Evolutionary conservation across 148 eudicot genomes (phyloP), one percentile per base, ranked within the genome.

Genomic region (Linanthus parryae): DNA sequence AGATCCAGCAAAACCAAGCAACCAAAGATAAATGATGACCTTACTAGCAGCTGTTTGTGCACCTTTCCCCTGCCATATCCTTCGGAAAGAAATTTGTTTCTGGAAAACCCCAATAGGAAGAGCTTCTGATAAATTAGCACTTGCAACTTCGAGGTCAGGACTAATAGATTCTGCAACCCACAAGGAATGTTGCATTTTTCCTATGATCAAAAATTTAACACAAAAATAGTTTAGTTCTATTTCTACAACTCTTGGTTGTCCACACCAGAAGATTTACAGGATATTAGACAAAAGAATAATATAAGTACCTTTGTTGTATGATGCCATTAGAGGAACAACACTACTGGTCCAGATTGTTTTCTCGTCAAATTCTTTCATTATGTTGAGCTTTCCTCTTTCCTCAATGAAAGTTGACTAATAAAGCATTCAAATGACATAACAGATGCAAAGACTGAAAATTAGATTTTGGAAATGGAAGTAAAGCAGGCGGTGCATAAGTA

Each of bases 271-370:
- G n/a, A n/a, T n/a, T n/a, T n/a, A n/a, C n/a, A n/a, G n/a, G n/a
- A n/a, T n/a, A n/a, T n/a, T n/a, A n/a, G n/a, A n/a, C n/a, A n/a
- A n/a, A n/a, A n/a, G n/a, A 34, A 35, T 27, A 14, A 18, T 4
- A 45, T 57, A n/a, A n/a, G 26, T 66, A 88, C 99, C 99, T 84
- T 79, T 84, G 47, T 70, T 82, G 62, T 75, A 80, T 38, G 99
- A 79, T 27, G 85, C 99, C 88, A 94, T 80, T 38, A 94, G 63
- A 48, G 99, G 95, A 44, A 94, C 47, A 50, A 52, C 61, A 35
- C 82, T 80, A 60, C 96, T 78, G 38, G 96, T 94, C 99, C 99
- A 94, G 53, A 94, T 88, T 24, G 91, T 94, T 71, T 73, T 71
- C 65, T 94, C 99, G 62, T 84, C 99, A 53, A 84, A 84, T 63